A percentile compares a stretch with the other conserved stretches of the same genome.
phyloP scores from a whole-genome alignment of 2,329 filamentous ascomycete species.

The Sporothrix protearum region DNA sequence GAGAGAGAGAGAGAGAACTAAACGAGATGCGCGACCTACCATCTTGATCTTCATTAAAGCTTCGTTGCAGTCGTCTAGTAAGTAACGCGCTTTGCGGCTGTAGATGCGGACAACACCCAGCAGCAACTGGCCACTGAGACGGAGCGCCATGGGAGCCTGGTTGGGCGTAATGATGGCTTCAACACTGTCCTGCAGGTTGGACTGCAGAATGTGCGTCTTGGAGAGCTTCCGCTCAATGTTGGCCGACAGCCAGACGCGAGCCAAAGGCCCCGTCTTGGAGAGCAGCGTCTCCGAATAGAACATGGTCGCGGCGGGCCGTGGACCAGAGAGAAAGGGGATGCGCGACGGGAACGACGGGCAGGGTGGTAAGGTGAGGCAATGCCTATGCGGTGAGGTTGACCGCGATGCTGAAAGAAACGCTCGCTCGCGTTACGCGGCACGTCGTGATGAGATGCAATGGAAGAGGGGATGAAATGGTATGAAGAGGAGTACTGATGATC shows the following conservation, averaged over 20 bases:
- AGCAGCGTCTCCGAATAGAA: slow-evolving; percentile 97
- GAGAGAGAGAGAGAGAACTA: too few relatives aligned
- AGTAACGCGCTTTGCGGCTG: slow-evolving; percentile 91
- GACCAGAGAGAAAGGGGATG: not conserved
- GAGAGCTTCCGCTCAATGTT: slow-evolving; percentile 98
- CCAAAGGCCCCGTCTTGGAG: slow-evolving; percentile 93
- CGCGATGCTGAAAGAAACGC: not conserved
- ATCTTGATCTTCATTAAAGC: slow-evolving; percentile 98
- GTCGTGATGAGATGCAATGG: slow-evolving; percentile 9
- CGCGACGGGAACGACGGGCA: not conserved
- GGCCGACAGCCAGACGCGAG: slow-evolving; percentile 95
- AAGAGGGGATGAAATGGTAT: not conserved
- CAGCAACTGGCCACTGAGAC: slow-evolving; percentile 87
- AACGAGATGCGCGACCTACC: slow-evolving; percentile 50
- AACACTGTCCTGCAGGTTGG: slow-evolving; percentile 91
- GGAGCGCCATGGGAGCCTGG: slow-evolving; percentile 90
- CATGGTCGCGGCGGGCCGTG: slow-evolving; percentile 53
- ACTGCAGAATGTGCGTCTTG: slow-evolving; percentile 92
- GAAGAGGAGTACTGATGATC: not conserved
- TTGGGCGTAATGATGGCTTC: slow-evolving; percentile 90
- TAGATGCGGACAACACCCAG: slow-evolving; percentile 97
- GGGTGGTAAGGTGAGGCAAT: not conserved
- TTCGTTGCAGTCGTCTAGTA: slow-evolving; percentile 96
- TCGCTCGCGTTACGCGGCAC: slow-evolving; percentile 14
- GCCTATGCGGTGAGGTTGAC: not conserved